Evolutionary conservation across 2,329 filamentous ascomycete genomes (phyloP), one percentile per base, ranked within the genome.

Genomic region (Blastomyces parvus): DNA sequence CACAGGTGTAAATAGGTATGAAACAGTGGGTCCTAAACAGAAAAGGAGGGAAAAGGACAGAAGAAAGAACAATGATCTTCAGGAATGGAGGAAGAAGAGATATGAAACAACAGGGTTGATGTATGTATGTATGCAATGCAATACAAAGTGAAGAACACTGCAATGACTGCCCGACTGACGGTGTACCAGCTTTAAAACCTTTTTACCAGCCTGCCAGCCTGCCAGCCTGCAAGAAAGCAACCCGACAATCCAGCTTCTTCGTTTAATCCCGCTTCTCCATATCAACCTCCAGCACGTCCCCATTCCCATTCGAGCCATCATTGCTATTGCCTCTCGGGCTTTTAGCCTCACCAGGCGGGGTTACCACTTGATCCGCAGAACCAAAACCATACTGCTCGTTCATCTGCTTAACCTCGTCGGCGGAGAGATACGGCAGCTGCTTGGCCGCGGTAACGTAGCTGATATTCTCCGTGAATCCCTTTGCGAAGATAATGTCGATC

Each of bases 401-500:
- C 50, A 66, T 62, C 19, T 60, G 62, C 27, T 68, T 66, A 36
- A 69, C 59, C 30, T 67, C 65, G 42, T 68, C 66, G 11, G 65
- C 60, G 9, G 61, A 52, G n/a, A 70, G 59, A 36, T 62, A 64
- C 17, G 68, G 69, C 25, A 70, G 55, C 38, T 71, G 64, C 61
- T 67, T 59, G n/a, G 66, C 69, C 19, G 69, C 66, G n/a, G 64
- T 58, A 9, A 68, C 67, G 36, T 68, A 68, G 59, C 66, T 65
- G 25, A 66, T 62, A 3, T 60, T 60, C 57, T 65, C 64, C 7
- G 64, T 56, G 48, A 64, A 64, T 13, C 62, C 67, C 58, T 70
- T 69, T 42, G 66, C 64, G 63, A 72, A 72, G 62, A 73, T 69
- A 17, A 70, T 66, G 59, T 73, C 72, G 57, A 74, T 69, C 55